phyloP scores from a whole-genome alignment of 257 asterid species.

The Solanum pimpinellifolium region DNA sequence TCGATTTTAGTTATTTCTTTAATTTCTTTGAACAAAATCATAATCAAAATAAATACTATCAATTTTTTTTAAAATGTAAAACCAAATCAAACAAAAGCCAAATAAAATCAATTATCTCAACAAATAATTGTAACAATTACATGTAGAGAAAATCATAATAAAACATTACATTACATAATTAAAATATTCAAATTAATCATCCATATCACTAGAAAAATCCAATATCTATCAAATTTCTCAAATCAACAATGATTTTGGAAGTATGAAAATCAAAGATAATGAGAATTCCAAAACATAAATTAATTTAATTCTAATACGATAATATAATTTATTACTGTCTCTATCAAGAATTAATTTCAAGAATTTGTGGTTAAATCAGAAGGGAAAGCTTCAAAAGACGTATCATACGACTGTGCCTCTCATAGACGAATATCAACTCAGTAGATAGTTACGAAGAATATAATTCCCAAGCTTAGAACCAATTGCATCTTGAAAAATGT shows the following conservation, averaged over 20 bases:
- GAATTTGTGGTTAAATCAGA: background rate
- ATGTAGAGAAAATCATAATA: background rate
- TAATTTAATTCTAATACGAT: background rate
- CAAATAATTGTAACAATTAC: background rate
- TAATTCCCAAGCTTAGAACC: conserved; percentile 9
- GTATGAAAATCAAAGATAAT: background rate
- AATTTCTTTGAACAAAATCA: too few species aligned
- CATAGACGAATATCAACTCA: background rate
- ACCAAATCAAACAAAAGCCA: too few species aligned
- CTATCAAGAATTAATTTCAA: background rate
- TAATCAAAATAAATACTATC: too few species aligned
- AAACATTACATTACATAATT: background rate
- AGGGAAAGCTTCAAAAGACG: background rate
- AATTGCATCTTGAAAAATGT: conserved; percentile 1
- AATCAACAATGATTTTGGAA: background rate
- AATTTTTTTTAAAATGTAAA: too few species aligned
- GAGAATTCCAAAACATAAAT: background rate
- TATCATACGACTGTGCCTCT: background rate
- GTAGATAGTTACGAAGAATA: background rate
- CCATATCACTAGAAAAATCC: background rate
- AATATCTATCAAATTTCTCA: background rate
- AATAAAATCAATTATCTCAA: too few species aligned
- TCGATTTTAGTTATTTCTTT: too few species aligned
- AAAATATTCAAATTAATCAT: background rate
- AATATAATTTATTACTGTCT: background rate